Conservation (phyloP, 441 rosid genomes). For the Populus hybrid region DNA sequence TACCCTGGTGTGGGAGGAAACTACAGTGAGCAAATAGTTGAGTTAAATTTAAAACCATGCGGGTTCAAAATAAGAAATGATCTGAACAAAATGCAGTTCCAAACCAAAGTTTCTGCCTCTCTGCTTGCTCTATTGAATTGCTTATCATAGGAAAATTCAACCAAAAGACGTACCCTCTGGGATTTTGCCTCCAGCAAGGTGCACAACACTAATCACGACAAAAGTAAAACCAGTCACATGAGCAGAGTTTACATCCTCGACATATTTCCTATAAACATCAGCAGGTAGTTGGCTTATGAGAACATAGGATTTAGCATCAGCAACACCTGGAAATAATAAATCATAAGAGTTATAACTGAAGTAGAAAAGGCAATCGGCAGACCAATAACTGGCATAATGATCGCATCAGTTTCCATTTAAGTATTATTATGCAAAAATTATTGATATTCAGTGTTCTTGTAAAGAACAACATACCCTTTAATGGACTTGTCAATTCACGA, state of each 20-base stretch:
- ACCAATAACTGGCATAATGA: background rate
- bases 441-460: background rate
- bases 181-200: slow-evolving; percentile 77
- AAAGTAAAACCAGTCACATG: slow-evolving; percentile 72
- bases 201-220: slow-evolving; percentile 66
- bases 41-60: too few relatives aligned
- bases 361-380: background rate
- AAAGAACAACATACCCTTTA: background rate
- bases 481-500: background rate
- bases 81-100: background rate
- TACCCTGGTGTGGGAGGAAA: background rate
- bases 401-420: too few relatives aligned
- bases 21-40: too few relatives aligned
- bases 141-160: background rate
- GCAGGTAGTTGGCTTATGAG: slow-evolving; percentile 66
- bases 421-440: background rate
- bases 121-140: background rate
- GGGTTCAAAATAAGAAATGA: too few relatives aligned
- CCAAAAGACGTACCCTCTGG: slow-evolving; percentile 54
- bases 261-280: slow-evolving; percentile 52
- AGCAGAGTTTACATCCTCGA: slow-evolving; percentile 54
- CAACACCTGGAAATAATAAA: slow-evolving; percentile 34
- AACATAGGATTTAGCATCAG: slow-evolving; percentile 71
- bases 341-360: slow-evolving; percentile 6
- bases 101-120: background rate